Conservation (phyloP, 169 alveolate genomes). For the Plasmodium vinckei region DNA sequence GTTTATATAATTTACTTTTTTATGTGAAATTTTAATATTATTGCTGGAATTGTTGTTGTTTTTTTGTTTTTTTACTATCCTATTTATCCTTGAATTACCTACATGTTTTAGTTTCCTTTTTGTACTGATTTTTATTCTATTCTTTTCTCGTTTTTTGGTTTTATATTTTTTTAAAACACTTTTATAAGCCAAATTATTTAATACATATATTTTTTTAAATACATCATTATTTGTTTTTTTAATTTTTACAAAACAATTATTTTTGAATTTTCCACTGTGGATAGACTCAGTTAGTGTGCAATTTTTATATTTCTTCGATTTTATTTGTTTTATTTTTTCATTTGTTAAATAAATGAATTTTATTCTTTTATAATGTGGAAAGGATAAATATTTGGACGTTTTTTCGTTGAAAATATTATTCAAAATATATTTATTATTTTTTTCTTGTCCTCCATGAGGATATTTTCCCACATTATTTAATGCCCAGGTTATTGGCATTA, state of each 20-base stretch:
- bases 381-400: no score
- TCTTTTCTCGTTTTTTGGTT: background rate
- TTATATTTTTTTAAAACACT: background rate
- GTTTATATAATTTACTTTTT: background rate
- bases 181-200: background rate
- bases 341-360: no score
- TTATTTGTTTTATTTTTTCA: no score
- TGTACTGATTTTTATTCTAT: background rate
- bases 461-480: no score
- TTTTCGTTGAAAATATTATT: no score
- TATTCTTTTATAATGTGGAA: no score
- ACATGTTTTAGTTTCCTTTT: background rate
- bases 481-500: no score
- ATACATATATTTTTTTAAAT: background rate
- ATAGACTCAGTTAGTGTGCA: no score
- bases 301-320: no score
- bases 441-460: no score
- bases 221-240: background rate
- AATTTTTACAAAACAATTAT: background rate
- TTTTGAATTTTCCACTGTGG: background rate
- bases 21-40: background rate
- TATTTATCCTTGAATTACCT: background rate
- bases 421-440: no score
- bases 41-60: no score
- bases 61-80: background rate